phyloP scores from a whole-genome alignment of 495 filamentous ascomycete species.

The Evansstolkia leycettana region DNA sequence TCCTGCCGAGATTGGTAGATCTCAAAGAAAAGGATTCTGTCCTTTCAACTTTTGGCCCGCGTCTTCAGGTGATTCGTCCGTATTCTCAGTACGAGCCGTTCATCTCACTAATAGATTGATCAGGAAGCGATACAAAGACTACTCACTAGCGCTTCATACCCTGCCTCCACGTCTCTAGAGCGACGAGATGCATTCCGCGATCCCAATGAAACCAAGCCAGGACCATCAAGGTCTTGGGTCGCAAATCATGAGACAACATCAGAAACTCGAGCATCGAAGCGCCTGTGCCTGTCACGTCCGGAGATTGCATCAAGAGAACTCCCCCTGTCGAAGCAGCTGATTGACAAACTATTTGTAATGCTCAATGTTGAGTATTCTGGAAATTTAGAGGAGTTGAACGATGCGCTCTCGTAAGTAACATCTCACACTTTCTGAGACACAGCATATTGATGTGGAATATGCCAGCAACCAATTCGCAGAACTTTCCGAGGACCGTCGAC shows the following conservation, averaged over 20 bases:
- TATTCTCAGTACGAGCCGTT: not conserved
- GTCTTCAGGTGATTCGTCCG: constrained; percentile 25
- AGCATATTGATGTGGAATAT: not conserved
- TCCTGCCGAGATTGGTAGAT: constrained; percentile 17
- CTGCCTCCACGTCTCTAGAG: not conserved
- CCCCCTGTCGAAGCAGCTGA: constrained; percentile 10
- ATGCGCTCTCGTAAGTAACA: constrained; percentile 19
- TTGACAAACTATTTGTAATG: constrained; percentile 7
- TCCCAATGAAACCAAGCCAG: not conserved
- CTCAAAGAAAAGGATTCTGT: constrained; percentile 7
- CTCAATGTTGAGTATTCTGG: constrained; percentile 8
- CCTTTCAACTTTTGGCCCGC: constrained; percentile 9
- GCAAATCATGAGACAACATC: constrained; percentile 3
- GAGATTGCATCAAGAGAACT: constrained; percentile 1
- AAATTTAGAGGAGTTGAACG: constrained; percentile 13
- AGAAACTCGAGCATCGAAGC: constrained; percentile 14
- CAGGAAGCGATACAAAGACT: constrained; percentile 6
- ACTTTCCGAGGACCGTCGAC: constrained; percentile 18
- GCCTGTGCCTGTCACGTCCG: constrained; percentile 10
- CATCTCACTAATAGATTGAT: constrained; percentile 7
- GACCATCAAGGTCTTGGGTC: not conserved
- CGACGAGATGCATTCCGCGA: not conserved
- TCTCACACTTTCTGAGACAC: not conserved
- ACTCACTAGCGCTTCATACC: not conserved
- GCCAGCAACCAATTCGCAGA: constrained; percentile 13